A percentile compares a stretch with the other conserved stretches of the same genome.
These are phyloP conservation scores for Cryphonectria parasitica DNA, from an alignment of 2,329 filamentous ascomycete species.

Conservation along the genomic window DNA sequence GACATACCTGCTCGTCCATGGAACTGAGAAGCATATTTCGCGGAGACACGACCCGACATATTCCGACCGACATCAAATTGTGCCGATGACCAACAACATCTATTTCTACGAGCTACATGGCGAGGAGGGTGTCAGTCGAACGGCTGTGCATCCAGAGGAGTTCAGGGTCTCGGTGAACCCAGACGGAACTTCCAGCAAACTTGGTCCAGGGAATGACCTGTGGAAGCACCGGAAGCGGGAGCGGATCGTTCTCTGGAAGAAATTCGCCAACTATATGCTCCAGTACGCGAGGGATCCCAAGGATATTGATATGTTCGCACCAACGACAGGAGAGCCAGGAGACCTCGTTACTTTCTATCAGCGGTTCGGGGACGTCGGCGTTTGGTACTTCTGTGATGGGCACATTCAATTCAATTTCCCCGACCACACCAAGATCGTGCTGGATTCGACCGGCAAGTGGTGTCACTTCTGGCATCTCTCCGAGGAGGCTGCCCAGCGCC, in stretches of 20 bases:
- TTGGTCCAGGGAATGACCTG: slow-evolving; percentile 65
- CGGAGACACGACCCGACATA: slow-evolving; percentile 61
- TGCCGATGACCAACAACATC: slow-evolving; percentile 67
- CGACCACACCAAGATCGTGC: slow-evolving; percentile 82
- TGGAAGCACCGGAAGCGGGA: slow-evolving; percentile 69
- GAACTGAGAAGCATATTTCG: slow-evolving; percentile 72
- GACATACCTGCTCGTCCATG: slow-evolving; percentile 71
- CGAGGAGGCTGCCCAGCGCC: slow-evolving; percentile 68
- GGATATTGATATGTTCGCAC: slow-evolving; percentile 31
- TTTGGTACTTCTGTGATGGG: slow-evolving; percentile 81
- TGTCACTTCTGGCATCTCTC: slow-evolving; percentile 80
- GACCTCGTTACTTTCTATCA: slow-evolving; percentile 81
- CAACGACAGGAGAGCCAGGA: slow-evolving; percentile 48
- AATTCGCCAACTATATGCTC: slow-evolving; percentile 76
- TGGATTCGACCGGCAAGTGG: slow-evolving; percentile 74
- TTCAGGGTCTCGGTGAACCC: slow-evolving; percentile 60
- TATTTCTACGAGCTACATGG: slow-evolving; percentile 77
- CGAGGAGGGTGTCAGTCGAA: slow-evolving; percentile 63
- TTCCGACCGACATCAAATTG: slow-evolving; percentile 60
- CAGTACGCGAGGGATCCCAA: slow-evolving; percentile 28
- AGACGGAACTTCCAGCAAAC: slow-evolving; percentile 63
- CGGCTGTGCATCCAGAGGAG: slow-evolving; percentile 66
- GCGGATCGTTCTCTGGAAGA: slow-evolving; percentile 71
- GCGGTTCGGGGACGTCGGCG: slow-evolving; percentile 77
- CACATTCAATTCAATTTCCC: slow-evolving; percentile 88